Percentiles rank a stretch among this genome's conserved stretches.
These are phyloP conservation scores for Fusarium sp. DNA, from an alignment of 2,329 filamentous ascomycete genomes.

Conservation along the genomic window DNA sequence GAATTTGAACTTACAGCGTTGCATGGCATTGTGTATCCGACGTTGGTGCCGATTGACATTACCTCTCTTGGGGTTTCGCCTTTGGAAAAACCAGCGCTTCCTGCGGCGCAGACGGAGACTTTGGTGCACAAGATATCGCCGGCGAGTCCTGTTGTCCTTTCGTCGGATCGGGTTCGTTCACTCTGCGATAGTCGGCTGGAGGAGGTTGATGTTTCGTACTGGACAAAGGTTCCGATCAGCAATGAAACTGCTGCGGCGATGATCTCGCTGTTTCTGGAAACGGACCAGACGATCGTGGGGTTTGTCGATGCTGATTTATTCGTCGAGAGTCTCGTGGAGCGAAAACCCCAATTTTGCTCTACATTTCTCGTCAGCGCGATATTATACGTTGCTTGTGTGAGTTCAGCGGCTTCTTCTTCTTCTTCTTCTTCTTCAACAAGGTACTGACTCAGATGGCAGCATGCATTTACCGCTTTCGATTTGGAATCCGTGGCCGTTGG, in stretches of 20 bases:
- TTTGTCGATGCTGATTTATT: not conserved
- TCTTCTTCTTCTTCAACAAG: not conserved
- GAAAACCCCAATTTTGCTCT: not conserved
- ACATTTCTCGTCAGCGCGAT: not conserved
- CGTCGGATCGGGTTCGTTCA: not conserved
- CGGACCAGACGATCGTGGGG: slow-evolving; percentile 1
- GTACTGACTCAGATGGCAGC: not conserved
- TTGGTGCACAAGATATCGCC: not conserved
- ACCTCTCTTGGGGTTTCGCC: not conserved
- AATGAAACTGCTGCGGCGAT: not conserved
- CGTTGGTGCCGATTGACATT: not conserved
- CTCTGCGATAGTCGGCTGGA: not conserved
- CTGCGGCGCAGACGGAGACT: not conserved
- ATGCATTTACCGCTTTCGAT: not conserved
- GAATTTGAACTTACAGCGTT: slow-evolving; percentile 9
- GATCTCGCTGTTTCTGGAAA: not conserved
- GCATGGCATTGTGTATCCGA: not conserved
- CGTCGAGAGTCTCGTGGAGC: not conserved
- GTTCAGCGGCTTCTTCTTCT: not conserved
- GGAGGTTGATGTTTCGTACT: not conserved
- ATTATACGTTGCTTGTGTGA: slow-evolving; percentile 2
- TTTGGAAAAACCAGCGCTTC: not conserved
- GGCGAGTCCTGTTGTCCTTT: not conserved
- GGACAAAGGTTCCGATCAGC: slow-evolving; percentile 3
- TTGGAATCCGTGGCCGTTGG: not conserved